These are phyloP conservation scores for Urtica urens DNA, from an alignment of 306 rosid genomes.

Conservation along the genomic window DNA sequence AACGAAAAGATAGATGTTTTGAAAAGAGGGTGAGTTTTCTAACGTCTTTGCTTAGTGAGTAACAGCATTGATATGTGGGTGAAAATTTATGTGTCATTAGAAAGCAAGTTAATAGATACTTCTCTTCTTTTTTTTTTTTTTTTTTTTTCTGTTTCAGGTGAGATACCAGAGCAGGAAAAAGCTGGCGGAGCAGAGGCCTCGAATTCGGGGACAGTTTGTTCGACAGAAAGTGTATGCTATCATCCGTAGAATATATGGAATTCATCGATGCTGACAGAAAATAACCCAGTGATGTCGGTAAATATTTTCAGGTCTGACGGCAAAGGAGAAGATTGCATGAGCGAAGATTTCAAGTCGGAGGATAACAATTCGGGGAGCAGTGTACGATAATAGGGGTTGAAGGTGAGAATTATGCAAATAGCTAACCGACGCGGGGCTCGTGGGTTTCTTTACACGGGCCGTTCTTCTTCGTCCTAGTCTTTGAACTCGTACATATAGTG, in stretches of 20 bases:
- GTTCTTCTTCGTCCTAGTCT: too few species aligned
- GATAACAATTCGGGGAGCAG: conserved; percentile 23
- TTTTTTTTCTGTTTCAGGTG: conserved; percentile 14
- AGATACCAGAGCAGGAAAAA: conserved; percentile 32
- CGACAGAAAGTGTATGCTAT: conserved; percentile 19
- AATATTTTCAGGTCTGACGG: conserved; percentile 25
- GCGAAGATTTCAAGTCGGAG: conserved; percentile 22
- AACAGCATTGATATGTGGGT: neutral
- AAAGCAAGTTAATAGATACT: neutral
- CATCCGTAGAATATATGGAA: neutral
- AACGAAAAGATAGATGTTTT: conserved; percentile 37
- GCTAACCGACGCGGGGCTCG: conserved; percentile 16
- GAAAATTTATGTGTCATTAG: neutral
- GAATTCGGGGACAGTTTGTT: conserved; percentile 26
- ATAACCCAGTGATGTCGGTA: neutral
- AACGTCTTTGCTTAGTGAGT: neutral
- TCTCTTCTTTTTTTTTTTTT: too few species aligned
- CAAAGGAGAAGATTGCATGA: conserved; percentile 19
- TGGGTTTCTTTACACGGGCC: conserved; percentile 11
- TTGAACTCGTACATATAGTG: conserved; percentile 10
- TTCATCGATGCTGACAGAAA: neutral
- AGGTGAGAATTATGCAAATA: conserved; percentile 16
- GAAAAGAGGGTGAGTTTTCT: conserved; percentile 30
- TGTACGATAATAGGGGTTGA: conserved; percentile 20
- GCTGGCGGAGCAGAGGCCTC: conserved; percentile 28